Base-by-base conservation (phyloP, 1,284 basidiomycete genomes). In the Tylopilus orsonianus region DNA sequence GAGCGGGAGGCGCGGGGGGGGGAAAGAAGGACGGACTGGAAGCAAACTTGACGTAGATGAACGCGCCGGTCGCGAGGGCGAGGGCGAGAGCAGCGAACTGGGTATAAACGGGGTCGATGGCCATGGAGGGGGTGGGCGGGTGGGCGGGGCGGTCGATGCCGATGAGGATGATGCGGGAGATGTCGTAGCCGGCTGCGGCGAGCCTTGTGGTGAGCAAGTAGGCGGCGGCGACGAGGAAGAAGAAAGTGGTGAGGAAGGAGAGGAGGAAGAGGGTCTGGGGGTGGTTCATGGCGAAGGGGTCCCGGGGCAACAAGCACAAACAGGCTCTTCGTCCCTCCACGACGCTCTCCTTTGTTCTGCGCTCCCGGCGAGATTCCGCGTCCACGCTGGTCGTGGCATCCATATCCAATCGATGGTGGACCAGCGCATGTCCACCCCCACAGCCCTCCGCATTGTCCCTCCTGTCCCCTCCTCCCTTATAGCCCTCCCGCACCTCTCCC, bases 141-240 rank as follows among this genome's bases (percentile, higher is more conserved):
- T 39, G 24, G 37, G 19, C 35, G 47, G 35, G 60, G 58, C 29
- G 60, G 60, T 63, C 59, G 44, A 84, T 71, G 46, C 84, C 85
- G 40, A 84, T 65, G 62, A 87, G 81, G 55, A 87, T 83, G 64
- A 87, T 60, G 19, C 77, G 66, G 29, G 75, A 70, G 55, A 81
- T 39, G 68, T 80, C 70, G 75, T 80, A 82, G 56, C 81, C 83
- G 14, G 76, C 75, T 6, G 71, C 73, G 16, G 62, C 62, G 56
- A 87, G 80, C 50, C 64, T 71, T 14, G 57, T 44, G 54, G 70
- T 65, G 44, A 81, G 39, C 56, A 71, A 71, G 54, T 68, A 69
- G 44, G 72, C 69, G 59, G 73, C 39, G 47, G 69, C 44, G 58
- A 79, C 54, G 65, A 87, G 80, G 49, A 66, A 30, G 44, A 62